Evolutionary conservation across 2,329 filamentous ascomycete genomes (phyloP).

Genomic region (Fonsecaea erecta): DNA sequence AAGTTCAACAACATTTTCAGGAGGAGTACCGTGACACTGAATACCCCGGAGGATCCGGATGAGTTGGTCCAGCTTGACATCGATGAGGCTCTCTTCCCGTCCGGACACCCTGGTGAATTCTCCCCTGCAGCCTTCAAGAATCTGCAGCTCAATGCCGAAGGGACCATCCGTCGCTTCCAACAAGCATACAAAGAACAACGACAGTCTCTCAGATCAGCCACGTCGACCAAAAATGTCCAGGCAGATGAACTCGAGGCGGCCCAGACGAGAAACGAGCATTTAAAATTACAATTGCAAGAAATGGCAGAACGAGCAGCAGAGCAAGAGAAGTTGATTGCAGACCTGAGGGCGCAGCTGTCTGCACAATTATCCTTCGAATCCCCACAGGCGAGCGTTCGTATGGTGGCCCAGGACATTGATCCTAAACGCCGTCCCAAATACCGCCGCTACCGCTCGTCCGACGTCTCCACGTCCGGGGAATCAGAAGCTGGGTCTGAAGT

Average conservation of each 20-base stretch:
- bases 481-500: constrained; percentile 66
- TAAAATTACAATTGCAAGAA: constrained; percentile 65
- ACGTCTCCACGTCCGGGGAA: constrained; percentile 54
- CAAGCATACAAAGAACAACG: constrained; percentile 60
- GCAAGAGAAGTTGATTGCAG: constrained; percentile 61
- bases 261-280: constrained; percentile 60
- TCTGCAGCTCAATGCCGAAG: constrained; percentile 61
- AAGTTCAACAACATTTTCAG: constrained; percentile 53
- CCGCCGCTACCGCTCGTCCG: constrained; percentile 46
- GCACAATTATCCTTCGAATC: constrained; percentile 27
- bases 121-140: constrained; percentile 61
- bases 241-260: constrained; percentile 66
- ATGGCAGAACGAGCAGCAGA: constrained; percentile 61
- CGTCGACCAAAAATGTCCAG: constrained; percentile 61
- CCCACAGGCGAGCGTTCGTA: constrained; percentile 40
- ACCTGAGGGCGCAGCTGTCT: constrained; percentile 55
- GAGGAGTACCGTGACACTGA: constrained; percentile 43
- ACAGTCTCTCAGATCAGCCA: constrained; percentile 55
- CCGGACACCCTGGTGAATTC: constrained; percentile 54
- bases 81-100: constrained; percentile 58
- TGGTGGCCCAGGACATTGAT: constrained; percentile 35
- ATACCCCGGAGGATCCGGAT: constrained; percentile 48
- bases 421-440: constrained; percentile 39
- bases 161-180: constrained; percentile 60
- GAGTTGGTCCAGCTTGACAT: constrained; percentile 62